Evolutionary conservation across 2,329 filamentous ascomycete species (phyloP).

Genomic region (Aspergillus jensenii): DNA sequence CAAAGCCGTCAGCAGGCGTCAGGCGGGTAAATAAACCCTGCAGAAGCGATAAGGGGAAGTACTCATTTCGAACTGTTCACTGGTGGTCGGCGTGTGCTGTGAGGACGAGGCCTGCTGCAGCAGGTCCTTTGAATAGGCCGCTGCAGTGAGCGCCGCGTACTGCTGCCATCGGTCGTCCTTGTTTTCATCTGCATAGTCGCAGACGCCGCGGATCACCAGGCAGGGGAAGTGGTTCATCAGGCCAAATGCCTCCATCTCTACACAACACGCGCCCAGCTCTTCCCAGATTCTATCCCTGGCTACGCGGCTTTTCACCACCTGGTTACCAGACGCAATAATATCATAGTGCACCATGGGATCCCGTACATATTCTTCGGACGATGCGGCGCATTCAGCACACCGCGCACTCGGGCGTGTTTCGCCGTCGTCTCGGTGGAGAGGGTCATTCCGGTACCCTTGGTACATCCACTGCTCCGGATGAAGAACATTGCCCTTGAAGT

Average conservation of each 20-base stretch:
- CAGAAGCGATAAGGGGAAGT: too few species aligned
- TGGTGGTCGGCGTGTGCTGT: too few species aligned
- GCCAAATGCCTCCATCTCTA: constrained; percentile 6
- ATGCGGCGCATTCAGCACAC: constrained; percentile 9
- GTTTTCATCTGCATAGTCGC: constrained; percentile 16
- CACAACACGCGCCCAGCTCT: neutral
- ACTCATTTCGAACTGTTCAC: too few species aligned
- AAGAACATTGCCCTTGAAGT: too few species aligned
- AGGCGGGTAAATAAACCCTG: too few species aligned
- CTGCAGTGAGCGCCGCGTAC: constrained; percentile 18
- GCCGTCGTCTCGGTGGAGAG: constrained; percentile 6
- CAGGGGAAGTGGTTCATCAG: constrained; percentile 9
- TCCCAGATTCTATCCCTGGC: neutral
- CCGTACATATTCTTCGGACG: neutral
- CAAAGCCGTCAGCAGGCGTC: too few species aligned
- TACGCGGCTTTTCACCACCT: constrained; percentile 16
- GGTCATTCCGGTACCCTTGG: constrained; percentile 9
- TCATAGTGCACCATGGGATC: constrained; percentile 23
- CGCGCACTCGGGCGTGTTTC: constrained; percentile 3
- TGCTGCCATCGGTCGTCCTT: constrained; percentile 13
- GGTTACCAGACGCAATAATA: constrained; percentile 27
- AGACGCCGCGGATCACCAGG: constrained; percentile 15
- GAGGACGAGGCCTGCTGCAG: neutral
- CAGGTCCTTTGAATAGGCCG: constrained; percentile 12
- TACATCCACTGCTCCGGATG: too few species aligned